Conservation (phyloP, 768 basidiomycete species). For the Omphalotus guepiniiformis region DNA sequence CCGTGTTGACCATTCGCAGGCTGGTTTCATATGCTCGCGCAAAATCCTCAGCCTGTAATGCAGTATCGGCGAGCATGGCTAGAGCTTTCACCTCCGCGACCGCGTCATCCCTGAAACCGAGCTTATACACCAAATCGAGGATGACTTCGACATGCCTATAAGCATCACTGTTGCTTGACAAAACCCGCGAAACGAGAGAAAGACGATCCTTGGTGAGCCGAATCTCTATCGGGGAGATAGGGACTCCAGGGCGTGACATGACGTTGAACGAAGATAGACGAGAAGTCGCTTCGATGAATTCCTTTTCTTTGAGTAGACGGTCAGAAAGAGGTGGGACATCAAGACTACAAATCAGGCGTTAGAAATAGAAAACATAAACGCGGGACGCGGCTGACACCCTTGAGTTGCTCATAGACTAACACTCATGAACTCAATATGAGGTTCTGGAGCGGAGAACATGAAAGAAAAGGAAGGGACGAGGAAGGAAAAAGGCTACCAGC, state of each 20-base stretch:
- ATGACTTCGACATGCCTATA: slow-evolving; percentile 92
- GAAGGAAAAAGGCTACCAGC: not conserved
- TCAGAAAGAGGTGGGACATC: slow-evolving; percentile 66
- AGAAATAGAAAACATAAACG: too few species aligned
- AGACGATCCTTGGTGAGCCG: slow-evolving; percentile 88
- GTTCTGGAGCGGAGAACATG: not conserved
- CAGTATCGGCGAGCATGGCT: slow-evolving; percentile 89
- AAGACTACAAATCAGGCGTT: slow-evolving; percentile 64
- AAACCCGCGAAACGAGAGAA: slow-evolving; percentile 79
- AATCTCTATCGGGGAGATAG: slow-evolving; percentile 89
- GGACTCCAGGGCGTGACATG: slow-evolving; percentile 64
- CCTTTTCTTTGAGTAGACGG: slow-evolving; percentile 63
- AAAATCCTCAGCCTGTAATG: slow-evolving; percentile 81
- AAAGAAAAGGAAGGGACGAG: slow-evolving; percentile 7
- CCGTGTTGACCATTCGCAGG: slow-evolving; percentile 64
- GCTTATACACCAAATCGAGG: slow-evolving; percentile 83
- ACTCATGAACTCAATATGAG: too few species aligned
- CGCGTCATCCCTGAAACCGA: slow-evolving; percentile 71
- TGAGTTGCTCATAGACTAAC: too few species aligned
- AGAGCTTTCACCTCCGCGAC: slow-evolving; percentile 79
- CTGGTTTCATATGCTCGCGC: slow-evolving; percentile 65
- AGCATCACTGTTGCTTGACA: slow-evolving; percentile 80
- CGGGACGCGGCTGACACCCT: too few species aligned
- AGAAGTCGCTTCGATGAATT: slow-evolving; percentile 97
- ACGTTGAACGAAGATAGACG: slow-evolving; percentile 92